These are phyloP conservation scores for Proliferodiscus dingleyae DNA, from an alignment of 2,329 filamentous ascomycete genomes.

Conservation along the genomic window DNA sequence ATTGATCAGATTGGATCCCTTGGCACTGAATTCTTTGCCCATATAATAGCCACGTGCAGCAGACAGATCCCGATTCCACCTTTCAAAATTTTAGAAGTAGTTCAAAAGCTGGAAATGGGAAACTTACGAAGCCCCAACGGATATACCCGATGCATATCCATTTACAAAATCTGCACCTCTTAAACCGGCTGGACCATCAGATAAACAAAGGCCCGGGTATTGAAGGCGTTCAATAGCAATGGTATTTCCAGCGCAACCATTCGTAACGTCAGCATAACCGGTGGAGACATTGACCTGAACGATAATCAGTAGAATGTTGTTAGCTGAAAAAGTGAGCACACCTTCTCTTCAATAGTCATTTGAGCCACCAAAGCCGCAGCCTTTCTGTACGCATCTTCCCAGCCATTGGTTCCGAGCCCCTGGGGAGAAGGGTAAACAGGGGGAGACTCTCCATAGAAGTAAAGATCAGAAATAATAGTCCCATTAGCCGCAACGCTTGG, in stretches of 20 bases:
- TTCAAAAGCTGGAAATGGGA: neutral
- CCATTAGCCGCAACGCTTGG: too few species aligned
- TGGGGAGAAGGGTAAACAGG: constrained; percentile 31
- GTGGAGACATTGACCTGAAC: constrained; percentile 37
- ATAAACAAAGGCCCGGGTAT: constrained; percentile 58
- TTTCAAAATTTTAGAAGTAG: neutral
- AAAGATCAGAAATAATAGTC: constrained; percentile 21
- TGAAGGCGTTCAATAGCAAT: constrained; percentile 50
- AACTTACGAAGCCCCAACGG: constrained; percentile 12
- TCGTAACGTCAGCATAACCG: constrained; percentile 42
- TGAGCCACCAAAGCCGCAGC: constrained; percentile 62
- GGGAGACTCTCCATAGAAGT: constrained; percentile 36
- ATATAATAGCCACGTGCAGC: constrained; percentile 63
- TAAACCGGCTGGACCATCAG: constrained; percentile 65
- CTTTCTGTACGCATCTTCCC: constrained; percentile 65
- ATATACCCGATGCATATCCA: constrained; percentile 19
- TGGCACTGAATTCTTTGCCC: constrained; percentile 64
- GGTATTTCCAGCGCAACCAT: constrained; percentile 28
- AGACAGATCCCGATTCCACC: constrained; percentile 61
- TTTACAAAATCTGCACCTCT: constrained; percentile 52
- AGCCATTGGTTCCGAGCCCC: constrained; percentile 34
- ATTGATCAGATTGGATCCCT: constrained; percentile 54
- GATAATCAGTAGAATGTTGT: neutral
- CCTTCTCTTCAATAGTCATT: constrained; percentile 26
- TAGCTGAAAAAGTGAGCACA: neutral